These are phyloP conservation scores for Comarum palustre DNA, from an alignment of 306 rosid species.

Conservation along the genomic window DNA sequence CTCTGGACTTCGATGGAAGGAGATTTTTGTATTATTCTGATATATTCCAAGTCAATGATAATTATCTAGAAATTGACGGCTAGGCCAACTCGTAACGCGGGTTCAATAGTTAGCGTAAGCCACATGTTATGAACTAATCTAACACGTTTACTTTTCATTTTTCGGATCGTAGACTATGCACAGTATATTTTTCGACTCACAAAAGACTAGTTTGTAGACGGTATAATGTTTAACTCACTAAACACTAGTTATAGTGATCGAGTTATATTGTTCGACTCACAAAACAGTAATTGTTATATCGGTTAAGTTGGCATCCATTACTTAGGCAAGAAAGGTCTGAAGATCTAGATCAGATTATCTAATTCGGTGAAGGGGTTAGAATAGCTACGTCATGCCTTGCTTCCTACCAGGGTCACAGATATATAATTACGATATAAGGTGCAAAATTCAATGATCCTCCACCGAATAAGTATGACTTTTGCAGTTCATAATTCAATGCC, in stretches of 20 bases:
- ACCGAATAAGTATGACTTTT: not conserved
- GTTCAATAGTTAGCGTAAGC: not conserved
- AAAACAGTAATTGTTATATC: no score
- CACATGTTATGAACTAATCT: not conserved
- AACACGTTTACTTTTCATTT: not conserved
- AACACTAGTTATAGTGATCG: no score
- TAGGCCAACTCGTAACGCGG: not conserved
- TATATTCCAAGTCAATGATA: constrained; percentile 5
- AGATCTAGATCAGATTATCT: not conserved
- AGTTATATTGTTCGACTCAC: no score
- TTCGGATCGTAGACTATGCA: no score
- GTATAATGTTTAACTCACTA: no score
- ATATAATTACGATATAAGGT: not conserved
- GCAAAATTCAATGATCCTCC: not conserved
- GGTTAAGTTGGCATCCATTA: not conserved
- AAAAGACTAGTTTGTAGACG: no score
- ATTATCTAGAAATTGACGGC: not conserved
- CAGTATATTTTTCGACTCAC: no score
- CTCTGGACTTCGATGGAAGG: not conserved
- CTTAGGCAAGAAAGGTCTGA: not conserved
- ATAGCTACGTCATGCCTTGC: not conserved
- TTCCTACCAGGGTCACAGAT: not conserved
- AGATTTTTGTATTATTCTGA: not conserved
- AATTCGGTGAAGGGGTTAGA: not conserved
- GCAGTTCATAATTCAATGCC: not conserved